Conservation (phyloP, 1,139 yeast genomes). For the Meyerozyma carpophila region DNA sequence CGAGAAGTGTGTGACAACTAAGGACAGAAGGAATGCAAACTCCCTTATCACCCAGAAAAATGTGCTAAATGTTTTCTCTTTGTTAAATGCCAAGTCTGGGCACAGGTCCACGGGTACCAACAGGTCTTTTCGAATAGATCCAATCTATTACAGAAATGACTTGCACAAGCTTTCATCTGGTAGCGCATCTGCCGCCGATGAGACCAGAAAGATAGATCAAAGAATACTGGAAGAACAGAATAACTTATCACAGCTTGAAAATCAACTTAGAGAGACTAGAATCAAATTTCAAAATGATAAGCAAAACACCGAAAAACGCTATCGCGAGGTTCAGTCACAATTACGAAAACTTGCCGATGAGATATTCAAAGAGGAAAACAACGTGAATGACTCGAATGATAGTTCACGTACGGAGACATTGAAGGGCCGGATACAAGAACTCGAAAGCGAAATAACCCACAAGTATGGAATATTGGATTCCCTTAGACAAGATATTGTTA, state of each 20-base stretch:
- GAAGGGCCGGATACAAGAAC: slow-evolving; percentile 25
- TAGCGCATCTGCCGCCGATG: slow-evolving; percentile 14
- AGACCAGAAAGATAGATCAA: slow-evolving; percentile 13
- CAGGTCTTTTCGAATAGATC: slow-evolving; percentile 53
- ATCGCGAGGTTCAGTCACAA: slow-evolving; percentile 11
- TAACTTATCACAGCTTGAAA: slow-evolving; percentile 13
- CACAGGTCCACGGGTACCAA: slow-evolving; percentile 33
- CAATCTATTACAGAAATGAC: slow-evolving; percentile 39
- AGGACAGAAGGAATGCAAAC: slow-evolving; percentile 49
- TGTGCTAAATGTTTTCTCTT: slow-evolving; percentile 44
- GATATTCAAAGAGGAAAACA: slow-evolving; percentile 20
- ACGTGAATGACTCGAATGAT: slow-evolving; percentile 31
- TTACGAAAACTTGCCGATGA: slow-evolving; percentile 9
- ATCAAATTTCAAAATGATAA: slow-evolving; percentile 10
- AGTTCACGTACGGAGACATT: slow-evolving; percentile 27
- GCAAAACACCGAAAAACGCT: slow-evolving; percentile 11
- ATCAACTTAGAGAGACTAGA: slow-evolving; percentile 11
- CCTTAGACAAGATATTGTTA: slow-evolving; percentile 21
- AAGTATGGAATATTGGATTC: slow-evolving; percentile 24
- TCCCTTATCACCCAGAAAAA: slow-evolving; percentile 21
- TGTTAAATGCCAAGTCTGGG: slow-evolving; percentile 36
- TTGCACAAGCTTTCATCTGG: slow-evolving; percentile 28
- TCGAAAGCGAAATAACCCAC: slow-evolving; percentile 20
- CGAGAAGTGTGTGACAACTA: slow-evolving; percentile 54
- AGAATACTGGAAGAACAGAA: slow-evolving; percentile 12